Evolutionary conservation across 1,139 yeast species (phyloP), one percentile per base, ranked within the genome.

Genomic region (Magnusiomyces ingens): DNA sequence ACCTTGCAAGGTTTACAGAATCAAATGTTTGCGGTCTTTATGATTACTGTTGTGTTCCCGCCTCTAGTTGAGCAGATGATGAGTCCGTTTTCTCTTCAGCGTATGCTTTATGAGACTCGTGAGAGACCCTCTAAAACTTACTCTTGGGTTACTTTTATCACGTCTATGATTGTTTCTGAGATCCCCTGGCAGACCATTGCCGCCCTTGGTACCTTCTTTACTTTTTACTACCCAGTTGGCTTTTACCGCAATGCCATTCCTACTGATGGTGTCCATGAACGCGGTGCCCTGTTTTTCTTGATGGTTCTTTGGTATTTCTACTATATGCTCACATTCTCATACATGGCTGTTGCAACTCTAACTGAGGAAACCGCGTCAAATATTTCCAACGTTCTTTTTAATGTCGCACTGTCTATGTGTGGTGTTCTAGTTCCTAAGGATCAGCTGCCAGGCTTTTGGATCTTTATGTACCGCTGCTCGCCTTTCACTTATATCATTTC

Each of bases 301-400:
- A 73, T 75, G 53, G 62, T 79, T 22, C 69, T 75, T 54, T 69
- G 77, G 2, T 85, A 81, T 73, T 83, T 71, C 65, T 72, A 84
- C 43, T 87, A 76, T 71, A 66, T 80, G 44, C 75, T 82, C 51
- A 75, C 91, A 1, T 73, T 84, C 71, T 93, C 86, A 51, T 85
- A 84, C 56, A 66, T 82, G 64, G 72, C 77, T 60, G 75, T 81
- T 58, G 81, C 90, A 0, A 84, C 83, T 63, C 70, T 75, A 52
- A 85, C 84, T 54, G 66, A 80, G 50, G 85, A 82, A 51, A 80
- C 85, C 57, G 95, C 93, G 50, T 90, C 88, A 55, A 84, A 84
- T 63, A 62, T 84, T 55, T 80, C 84, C 1, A 74, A 79, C 37
- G 66, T 85, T 67, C 64, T 83, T 63, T 85, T 84, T 69, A 79